Base-by-base conservation (phyloP, 1,284 basidiomycete species). In the Xerocomus cyaneibrunnescens region DNA sequence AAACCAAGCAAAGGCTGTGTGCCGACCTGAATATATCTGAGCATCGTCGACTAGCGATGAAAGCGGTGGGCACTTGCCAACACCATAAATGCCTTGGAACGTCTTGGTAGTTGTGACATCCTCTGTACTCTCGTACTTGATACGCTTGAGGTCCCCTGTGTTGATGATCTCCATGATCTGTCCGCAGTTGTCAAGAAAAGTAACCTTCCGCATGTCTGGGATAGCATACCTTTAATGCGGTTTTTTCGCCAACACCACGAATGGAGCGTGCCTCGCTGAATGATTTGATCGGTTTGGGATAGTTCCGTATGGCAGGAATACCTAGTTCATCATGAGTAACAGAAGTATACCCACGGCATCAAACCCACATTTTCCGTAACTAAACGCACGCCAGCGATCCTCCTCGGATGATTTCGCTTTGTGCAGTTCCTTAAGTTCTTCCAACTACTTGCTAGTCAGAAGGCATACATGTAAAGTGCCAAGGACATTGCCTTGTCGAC, bases 31-130 rank as follows among this genome's bases (percentile, higher is more conserved):
- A 17, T 27, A 34, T 22, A 45, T 21, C 5, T 52, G 10, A 54
- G 38, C 34, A 13, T 50, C n/a, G 27, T 9, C n/a, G 17, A 28
- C 5, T 14, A 35, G 12, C 2, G 35, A 13, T 12, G 7, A 43
- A 46, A 27, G 7, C 3, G 9, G 25, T 5, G 16, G 17, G 22
- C 25, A 72, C 82, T 58, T 50, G 81, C 90, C 93, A 48, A 94
- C 90, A 31, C 90, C 92, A 62, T 95, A 95, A 36, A 95, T 86
- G 4, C 89, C 87, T 54, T 81, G 79, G 64, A 94, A 91, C 12
- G 81, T 42, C 12, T 75, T 71, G 3, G 76, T 74, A 2, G 77
- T 74, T 41, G 73, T 63, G 1, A 85, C 74, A 45, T 85, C 84
- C 44, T 79, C 79, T 4, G 85, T 87, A 21, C 72, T 76, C 62